Evolutionary conservation across 1,284 basidiomycete species (phyloP).

Genomic region (Cutaneotrichosporon sp.): DNA sequence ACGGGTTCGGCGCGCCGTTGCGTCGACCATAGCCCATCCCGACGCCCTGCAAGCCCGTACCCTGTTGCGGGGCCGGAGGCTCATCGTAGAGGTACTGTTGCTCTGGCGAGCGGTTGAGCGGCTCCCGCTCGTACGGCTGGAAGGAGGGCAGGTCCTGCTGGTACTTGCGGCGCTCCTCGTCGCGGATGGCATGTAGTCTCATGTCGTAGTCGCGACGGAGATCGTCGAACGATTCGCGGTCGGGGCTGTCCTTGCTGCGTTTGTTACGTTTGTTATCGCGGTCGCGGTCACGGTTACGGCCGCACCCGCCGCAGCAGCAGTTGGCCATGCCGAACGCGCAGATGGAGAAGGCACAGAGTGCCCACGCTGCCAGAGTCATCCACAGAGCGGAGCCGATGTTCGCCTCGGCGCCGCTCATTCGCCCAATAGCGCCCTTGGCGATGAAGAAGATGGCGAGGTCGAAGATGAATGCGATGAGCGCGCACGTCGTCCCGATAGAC

Average conservation of each 20-base stretch:
- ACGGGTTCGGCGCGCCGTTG: constrained; percentile 6
- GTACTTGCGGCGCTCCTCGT: constrained; percentile 34
- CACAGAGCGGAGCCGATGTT: constrained; percentile 73
- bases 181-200: constrained; percentile 37
- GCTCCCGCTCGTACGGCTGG: constrained; percentile 32
- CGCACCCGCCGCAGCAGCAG: constrained; percentile 76
- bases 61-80: constrained; percentile 3
- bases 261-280: no score
- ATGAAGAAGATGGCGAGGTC: constrained; percentile 81
- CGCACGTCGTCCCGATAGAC: constrained; percentile 63
- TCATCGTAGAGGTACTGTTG: constrained; percentile 42
- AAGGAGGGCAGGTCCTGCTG: constrained; percentile 41
- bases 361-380: constrained; percentile 78
- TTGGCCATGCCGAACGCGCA: constrained; percentile 76
- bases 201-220: constrained; percentile 20
- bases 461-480: constrained; percentile 76
- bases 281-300: constrained; percentile 32
- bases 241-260: constrained; percentile 29
- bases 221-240: constrained; percentile 29
- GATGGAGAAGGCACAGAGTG: constrained; percentile 74
- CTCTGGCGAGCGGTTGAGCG: constrained; percentile 28
- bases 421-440: constrained; percentile 69
- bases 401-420: constrained; percentile 62
- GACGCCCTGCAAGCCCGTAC: constrained; percentile 37
- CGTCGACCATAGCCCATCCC: constrained; percentile 30